Conservation (phyloP, 1,284 basidiomycete species). For the Agaricales sp. region DNA sequence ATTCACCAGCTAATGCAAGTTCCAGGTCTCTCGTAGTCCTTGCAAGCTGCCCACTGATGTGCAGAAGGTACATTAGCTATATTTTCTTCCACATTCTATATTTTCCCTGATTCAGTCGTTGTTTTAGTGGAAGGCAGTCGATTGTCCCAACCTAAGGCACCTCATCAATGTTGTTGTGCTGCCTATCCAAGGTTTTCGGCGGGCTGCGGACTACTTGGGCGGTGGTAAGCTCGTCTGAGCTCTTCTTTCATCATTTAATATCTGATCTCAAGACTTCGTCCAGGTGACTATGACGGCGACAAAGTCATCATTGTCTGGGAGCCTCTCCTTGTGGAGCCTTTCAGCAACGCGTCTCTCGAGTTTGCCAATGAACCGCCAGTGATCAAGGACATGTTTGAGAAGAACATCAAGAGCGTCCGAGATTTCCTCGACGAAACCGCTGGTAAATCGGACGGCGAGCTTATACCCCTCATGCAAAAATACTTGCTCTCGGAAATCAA, state of each 20-base stretch:
- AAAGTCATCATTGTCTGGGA: constrained; percentile 34
- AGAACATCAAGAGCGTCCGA: constrained; percentile 31
- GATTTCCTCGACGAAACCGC: constrained; percentile 24
- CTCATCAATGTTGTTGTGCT: constrained; percentile 38
- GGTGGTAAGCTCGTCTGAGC: constrained; percentile 25
- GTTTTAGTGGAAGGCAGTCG: constrained; percentile 33
- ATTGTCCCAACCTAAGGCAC: constrained; percentile 28
- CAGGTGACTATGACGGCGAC: constrained; percentile 44
- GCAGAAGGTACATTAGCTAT: constrained; percentile 28
- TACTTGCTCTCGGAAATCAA: constrained; percentile 14
- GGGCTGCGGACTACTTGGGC: constrained; percentile 35
- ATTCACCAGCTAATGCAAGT: no score
- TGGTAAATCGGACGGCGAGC: constrained; percentile 11
- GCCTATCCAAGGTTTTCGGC: constrained; percentile 32
- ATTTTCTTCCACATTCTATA: not conserved
- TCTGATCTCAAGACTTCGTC: no score
- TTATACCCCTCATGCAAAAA: constrained; percentile 4
- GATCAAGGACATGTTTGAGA: constrained; percentile 29
- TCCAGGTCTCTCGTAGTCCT: constrained; percentile 31
- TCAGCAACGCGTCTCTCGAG: constrained; percentile 34
- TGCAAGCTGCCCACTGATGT: constrained; percentile 45
- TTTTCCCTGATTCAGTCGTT: no score
- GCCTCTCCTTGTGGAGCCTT: constrained; percentile 36
- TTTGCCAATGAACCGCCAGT: constrained; percentile 35
- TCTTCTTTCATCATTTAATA: not conserved